Evolutionary conservation across 2,329 filamentous ascomycete genomes (phyloP).

Genomic region (Pseudogymnoascus sp.): DNA sequence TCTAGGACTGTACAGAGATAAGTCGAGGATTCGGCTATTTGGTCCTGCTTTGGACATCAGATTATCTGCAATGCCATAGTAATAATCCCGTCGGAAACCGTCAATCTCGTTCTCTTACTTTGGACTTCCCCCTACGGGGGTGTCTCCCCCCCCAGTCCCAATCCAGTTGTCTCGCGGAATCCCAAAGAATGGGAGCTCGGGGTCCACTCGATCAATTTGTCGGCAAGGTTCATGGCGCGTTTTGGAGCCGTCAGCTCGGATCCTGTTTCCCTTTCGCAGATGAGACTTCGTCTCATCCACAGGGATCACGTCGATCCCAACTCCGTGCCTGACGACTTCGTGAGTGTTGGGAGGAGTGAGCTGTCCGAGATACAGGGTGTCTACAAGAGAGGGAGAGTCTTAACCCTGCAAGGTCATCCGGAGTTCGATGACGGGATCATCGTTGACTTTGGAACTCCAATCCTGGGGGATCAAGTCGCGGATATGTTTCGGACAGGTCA

Average conservation of each 20-base stretch:
- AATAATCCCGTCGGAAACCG: not conserved
- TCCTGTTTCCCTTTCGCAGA: not conserved
- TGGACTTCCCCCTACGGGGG: not conserved
- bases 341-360: conserved; percentile 20
- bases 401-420: conserved; percentile 37
- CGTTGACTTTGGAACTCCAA: conserved; percentile 27
- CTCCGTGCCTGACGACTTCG: conserved; percentile 15
- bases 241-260: conserved; percentile 14
- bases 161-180: conserved; percentile 15
- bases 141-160: not conserved
- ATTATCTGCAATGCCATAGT: conserved; percentile 29
- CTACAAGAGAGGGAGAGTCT: conserved; percentile 30
- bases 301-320: conserved; percentile 24
- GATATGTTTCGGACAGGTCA: not conserved
- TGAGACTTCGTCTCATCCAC: conserved; percentile 34
- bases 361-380: conserved; percentile 34
- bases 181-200: conserved; percentile 28
- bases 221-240: conserved; percentile 18
- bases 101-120: not conserved
- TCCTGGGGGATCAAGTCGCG: conserved; percentile 16
- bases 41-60: conserved; percentile 38
- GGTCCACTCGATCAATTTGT: conserved; percentile 24
- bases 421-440: conserved; percentile 36
- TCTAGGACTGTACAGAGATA: conserved; percentile 23
- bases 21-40: conserved; percentile 31